Evolutionary conservation across 2,329 filamentous ascomycete species (phyloP).

Genomic region (Diaporthe sp.): DNA sequence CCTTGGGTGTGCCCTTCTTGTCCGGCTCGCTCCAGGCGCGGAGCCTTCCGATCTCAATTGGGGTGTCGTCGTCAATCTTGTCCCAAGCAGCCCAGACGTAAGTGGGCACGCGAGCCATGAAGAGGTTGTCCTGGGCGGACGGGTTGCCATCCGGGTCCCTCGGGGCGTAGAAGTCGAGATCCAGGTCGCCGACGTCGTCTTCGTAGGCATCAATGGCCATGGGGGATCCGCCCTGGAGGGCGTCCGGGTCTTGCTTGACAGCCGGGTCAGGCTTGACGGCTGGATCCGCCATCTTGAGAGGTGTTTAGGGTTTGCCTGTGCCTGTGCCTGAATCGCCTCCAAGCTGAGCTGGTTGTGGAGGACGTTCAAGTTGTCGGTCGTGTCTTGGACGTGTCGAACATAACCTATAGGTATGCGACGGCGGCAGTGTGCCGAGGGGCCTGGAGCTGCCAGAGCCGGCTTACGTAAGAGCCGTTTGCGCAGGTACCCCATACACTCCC

Average conservation of each 20-base stretch:
- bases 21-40: conserved; percentile 69
- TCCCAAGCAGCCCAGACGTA: conserved; percentile 86
- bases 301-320: background rate
- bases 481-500: background rate
- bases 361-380: background rate
- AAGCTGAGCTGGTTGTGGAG: background rate
- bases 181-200: conserved; percentile 71
- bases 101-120: conserved; percentile 83
- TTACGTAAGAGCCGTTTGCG: background rate
- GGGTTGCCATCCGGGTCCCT: conserved; percentile 46
- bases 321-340: background rate
- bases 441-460: background rate
- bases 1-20: conserved; percentile 48
- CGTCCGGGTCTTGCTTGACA: conserved; percentile 62
- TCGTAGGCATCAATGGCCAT: conserved; percentile 71
- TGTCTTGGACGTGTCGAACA: background rate
- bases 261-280: conserved; percentile 60
- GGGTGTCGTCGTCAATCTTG: conserved; percentile 82
- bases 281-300: conserved; percentile 40
- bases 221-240: conserved; percentile 52
- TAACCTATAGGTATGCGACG: background rate
- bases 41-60: conserved; percentile 85
- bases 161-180: conserved; percentile 69
- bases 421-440: background rate
- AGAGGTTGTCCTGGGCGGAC: conserved; percentile 63